Conservation (phyloP, 306 rosid genomes). For the Cicer yamashitae region DNA sequence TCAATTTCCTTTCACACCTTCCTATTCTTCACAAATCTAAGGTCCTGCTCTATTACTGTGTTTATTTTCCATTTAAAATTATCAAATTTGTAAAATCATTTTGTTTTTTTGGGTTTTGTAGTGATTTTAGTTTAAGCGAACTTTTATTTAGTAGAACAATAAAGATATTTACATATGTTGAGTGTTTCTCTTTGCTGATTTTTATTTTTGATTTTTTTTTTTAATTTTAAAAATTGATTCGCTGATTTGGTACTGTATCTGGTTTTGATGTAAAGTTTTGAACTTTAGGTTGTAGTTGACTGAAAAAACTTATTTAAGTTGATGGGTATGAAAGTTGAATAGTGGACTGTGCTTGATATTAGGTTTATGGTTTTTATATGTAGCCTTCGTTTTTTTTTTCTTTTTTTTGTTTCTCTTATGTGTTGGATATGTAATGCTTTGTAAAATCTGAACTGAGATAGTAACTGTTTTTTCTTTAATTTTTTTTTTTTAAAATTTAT, state of each 20-base stretch:
- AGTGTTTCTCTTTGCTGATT: conserved; percentile 15
- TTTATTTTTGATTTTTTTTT: conserved; percentile 38
- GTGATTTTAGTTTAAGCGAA: background rate
- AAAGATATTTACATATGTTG: background rate
- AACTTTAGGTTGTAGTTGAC: conserved; percentile 23
- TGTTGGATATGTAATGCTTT: background rate
- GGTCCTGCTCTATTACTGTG: conserved; percentile 28
- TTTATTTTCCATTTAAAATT: background rate
- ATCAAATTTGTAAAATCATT: background rate
- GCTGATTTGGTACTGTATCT: conserved; percentile 21
- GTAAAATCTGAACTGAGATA: conserved; percentile 9
- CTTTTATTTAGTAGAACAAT: background rate
- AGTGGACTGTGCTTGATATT: conserved; percentile 23
- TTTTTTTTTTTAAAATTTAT: background rate
- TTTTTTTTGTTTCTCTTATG: background rate
- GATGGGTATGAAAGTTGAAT: conserved; percentile 24
- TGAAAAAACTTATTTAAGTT: background rate
- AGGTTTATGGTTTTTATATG: conserved; percentile 5
- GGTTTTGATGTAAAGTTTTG: conserved; percentile 35
- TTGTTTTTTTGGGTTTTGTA: background rate
- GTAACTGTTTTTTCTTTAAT: background rate
- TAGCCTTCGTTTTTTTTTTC: background rate
- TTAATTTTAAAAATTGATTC: conserved; percentile 12
- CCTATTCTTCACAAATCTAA: conserved; percentile 9
- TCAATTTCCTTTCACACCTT: conserved; percentile 1